phyloP scores from a whole-genome alignment of 768 basidiomycete species.

The Tylopilus cervinicoccineus region DNA sequence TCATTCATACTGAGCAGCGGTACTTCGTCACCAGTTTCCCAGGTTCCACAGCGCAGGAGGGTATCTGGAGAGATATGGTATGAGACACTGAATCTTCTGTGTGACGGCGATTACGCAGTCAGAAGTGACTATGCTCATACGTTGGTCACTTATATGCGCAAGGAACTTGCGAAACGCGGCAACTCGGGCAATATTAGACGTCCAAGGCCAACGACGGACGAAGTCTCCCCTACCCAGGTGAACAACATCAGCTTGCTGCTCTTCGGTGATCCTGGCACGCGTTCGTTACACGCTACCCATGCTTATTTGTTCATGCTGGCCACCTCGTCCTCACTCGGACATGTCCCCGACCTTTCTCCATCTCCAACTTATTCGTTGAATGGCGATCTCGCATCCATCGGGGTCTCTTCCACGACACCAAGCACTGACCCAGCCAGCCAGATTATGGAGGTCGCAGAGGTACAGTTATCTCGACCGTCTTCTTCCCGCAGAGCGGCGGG shows the following conservation, averaged over 20 bases:
- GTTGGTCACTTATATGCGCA: slow-evolving; percentile 69
- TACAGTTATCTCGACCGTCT: slow-evolving; percentile 30
- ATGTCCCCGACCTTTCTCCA: slow-evolving; percentile 36
- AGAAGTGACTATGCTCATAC: slow-evolving; percentile 73
- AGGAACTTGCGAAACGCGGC: slow-evolving; percentile 64
- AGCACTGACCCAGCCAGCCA: slow-evolving; percentile 30
- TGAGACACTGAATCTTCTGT: slow-evolving; percentile 81
- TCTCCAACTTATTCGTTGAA: slow-evolving; percentile 38
- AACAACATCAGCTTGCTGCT: slow-evolving; percentile 46
- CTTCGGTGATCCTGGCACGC: slow-evolving; percentile 56
- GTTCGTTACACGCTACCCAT: slow-evolving; percentile 76
- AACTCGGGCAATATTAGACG: slow-evolving; percentile 47
- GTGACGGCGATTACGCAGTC: slow-evolving; percentile 73
- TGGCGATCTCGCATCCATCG: slow-evolving; percentile 27
- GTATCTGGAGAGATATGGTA: slow-evolving; percentile 87
- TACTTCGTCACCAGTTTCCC: slow-evolving; percentile 24
- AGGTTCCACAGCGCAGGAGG: slow-evolving; percentile 53
- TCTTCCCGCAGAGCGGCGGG: slow-evolving; percentile 47
- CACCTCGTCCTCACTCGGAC: slow-evolving; percentile 61
- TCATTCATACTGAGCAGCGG: slow-evolving; percentile 28
- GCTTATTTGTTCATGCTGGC: slow-evolving; percentile 79
- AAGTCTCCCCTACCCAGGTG: slow-evolving; percentile 42
- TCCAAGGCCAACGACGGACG: slow-evolving; percentile 43
- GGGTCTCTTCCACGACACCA: slow-evolving; percentile 28
- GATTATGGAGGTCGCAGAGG: slow-evolving; percentile 12